These are phyloP conservation scores for Hymenoscyphus linearis DNA, from an alignment of 2,329 filamentous ascomycete genomes.

Conservation along the genomic window DNA sequence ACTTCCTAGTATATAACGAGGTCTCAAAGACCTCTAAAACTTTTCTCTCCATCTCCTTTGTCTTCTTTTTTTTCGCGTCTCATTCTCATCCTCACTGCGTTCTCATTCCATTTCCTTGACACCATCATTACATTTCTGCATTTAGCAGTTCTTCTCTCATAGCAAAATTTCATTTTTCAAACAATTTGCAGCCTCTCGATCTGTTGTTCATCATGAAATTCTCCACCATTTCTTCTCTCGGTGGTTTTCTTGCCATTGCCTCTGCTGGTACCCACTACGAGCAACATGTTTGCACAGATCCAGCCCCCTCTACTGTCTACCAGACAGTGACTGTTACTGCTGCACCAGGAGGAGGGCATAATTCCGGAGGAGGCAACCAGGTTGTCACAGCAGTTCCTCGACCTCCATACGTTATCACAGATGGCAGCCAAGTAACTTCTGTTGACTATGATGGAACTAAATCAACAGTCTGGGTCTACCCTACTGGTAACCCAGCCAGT, in stretches of 20 bases:
- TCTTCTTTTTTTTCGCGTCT: constrained; percentile 14
- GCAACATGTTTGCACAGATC: constrained; percentile 14
- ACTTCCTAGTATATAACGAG: neutral
- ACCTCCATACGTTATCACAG: constrained; percentile 8
- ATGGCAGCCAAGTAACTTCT: constrained; percentile 12
- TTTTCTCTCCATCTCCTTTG: constrained; percentile 7
- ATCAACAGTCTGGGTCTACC: constrained; percentile 17
- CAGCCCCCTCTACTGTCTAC: constrained; percentile 13
- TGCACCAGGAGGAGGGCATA: neutral
- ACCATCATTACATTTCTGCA: constrained; percentile 15
- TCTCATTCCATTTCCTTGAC: constrained; percentile 14
- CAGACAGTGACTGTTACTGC: constrained; percentile 15
- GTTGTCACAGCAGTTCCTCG: neutral
- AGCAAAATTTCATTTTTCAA: neutral
- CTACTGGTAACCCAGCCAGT: constrained; percentile 9
- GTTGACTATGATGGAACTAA: constrained; percentile 7
- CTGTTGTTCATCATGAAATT: constrained; percentile 21
- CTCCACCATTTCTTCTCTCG: constrained; percentile 16
- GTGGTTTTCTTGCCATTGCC: constrained; percentile 12
- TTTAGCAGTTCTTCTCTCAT: constrained; percentile 1
- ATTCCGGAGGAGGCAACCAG: neutral
- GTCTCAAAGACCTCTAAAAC: neutral
- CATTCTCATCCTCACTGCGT: no score
- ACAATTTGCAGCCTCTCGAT: neutral
- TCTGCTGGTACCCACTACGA: constrained; percentile 13